Percentiles rank a stretch among this genome's conserved stretches.
phyloP scores from a whole-genome alignment of 352 stramenopile genomes.

The Phytopythium helicoides region DNA sequence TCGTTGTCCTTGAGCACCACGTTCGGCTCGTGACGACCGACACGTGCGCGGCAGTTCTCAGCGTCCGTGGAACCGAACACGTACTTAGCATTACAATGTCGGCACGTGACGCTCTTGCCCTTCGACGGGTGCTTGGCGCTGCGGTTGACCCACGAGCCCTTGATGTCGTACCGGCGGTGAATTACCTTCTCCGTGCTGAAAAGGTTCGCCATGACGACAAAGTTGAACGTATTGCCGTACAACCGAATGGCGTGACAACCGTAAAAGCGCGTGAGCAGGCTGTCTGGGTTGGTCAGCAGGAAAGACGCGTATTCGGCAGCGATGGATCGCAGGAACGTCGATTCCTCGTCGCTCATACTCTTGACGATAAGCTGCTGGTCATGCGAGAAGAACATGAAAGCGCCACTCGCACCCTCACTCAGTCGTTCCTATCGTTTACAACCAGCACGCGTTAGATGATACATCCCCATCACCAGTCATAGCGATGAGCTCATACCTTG shows the following conservation, averaged over 20 bases:
- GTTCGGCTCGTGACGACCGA: constrained; percentile 83
- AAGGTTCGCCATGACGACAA: constrained; percentile 88
- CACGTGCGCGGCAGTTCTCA: constrained; percentile 69
- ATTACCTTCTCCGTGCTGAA: constrained; percentile 85
- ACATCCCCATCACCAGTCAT: background rate
- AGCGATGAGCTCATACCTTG: constrained; percentile 24
- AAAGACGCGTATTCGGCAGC: constrained; percentile 80
- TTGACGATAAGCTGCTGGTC: constrained; percentile 89
- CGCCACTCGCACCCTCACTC: constrained; percentile 83
- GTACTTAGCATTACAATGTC: constrained; percentile 87
- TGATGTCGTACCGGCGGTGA: constrained; percentile 86
- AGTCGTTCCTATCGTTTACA: constrained; percentile 44
- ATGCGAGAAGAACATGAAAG: constrained; percentile 90
- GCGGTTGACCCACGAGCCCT: constrained; percentile 87
- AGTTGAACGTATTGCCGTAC: constrained; percentile 90
- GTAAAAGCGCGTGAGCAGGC: constrained; percentile 79
- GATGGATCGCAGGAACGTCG: constrained; percentile 76
- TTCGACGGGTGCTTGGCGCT: constrained; percentile 86
- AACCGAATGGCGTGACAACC: constrained; percentile 82
- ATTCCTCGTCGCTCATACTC: constrained; percentile 89
- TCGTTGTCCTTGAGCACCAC: constrained; percentile 89
- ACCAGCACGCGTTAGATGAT: background rate
- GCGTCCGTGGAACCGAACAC: constrained; percentile 80
- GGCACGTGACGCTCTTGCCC: constrained; percentile 81
- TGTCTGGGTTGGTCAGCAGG: constrained; percentile 80